Evolutionary conservation across 371 early-diverging fungal species (phyloP), one percentile per base, ranked within the genome.

Genomic region (Mortierella sp.): DNA sequence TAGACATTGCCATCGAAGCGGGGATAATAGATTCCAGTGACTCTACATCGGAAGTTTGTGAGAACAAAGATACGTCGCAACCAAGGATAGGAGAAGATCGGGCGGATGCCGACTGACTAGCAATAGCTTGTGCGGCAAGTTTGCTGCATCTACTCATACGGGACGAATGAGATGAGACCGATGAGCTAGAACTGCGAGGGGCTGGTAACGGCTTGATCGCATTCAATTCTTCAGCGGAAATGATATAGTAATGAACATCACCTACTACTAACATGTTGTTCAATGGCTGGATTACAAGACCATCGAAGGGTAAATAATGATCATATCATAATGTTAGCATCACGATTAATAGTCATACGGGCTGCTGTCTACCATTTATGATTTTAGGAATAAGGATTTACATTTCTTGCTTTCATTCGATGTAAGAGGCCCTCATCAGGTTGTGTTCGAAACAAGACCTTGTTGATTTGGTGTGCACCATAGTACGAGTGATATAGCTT

Each of bases 381-480:
- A n/a, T n/a, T n/a, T n/a, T n/a, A n/a, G 10, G 23, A n/a, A 15
- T 26, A 19, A 29, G 54, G 8, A 7, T 85, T 78, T 82, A 92
- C 92, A 78, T 95, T 95, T 70, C 91, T 89, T 7, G 95, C 94
- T 73, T 89, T 90, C 95, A 95, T 94, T 60, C 96, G 83, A 64
- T 95, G 93, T 67, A 93, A 74, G 22, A 93, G 80, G 1, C 92
- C 90, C 56, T 90, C 89, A 17, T 89, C 89, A 3, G 90, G 91
- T 73, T 94, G 93, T 5, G 92, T 93, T 45, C 91, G 82, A 74
- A 94, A 94, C 31, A 94, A 75, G 37, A 94, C 90, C 77, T 92
- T 93, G 83, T 95, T 95, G 65, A 95, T 90, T 56, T 93, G 92
- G 63, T 93, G 93, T 12, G 93, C 96, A 0, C 90, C 86, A 79